Base-by-base conservation (phyloP, 2,329 filamentous ascomycete species). In the Clonostachys rhizophaga region DNA sequence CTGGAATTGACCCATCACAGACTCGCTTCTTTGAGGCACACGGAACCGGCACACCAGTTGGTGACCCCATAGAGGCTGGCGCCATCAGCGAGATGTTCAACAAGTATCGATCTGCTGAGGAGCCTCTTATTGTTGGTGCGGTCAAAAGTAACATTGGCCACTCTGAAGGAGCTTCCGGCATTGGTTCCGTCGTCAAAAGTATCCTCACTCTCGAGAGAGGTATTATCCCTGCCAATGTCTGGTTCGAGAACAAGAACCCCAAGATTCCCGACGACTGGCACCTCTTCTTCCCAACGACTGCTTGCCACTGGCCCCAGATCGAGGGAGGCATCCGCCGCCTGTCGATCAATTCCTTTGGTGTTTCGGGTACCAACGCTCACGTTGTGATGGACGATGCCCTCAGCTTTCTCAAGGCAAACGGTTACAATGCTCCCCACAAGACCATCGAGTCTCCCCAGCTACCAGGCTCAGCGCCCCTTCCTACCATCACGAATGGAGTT, bases 11-110 rank as follows among this genome's bases (percentile, higher is more conserved):
- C 47, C 50, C 58, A 3, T 45, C 46, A 36, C 45, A 49, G 17
- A 18, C n/a, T 8, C 17, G 10, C 11, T 76, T 66, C 44, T 64
- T 75, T 42, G 72, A 76, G 50, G 72, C 70, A 30, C 73, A 71
- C 44, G 47, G 55, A 2, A 74, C 72, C 4, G 71, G 71, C 3
- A 63, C 60, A 16, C 11, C 8, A 5, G 2, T 63, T 66, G 73
- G 75, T 4, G 70, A 74, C 48, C 53, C 58, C 13, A 62, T 62
- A 41, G 69, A 72, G 49, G 54, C 65, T 2, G 56, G 58, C 18
- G 69, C 68, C 3, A 55, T 71, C 6, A 59, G 62, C 1, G 20
- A 42, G 20, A 34, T 40, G 4, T 37, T 33, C 13, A 12, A 3
- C 10, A 14, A 24, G n/a, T 9, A 40, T 34, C 40, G 39, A 43